phyloP scores from a whole-genome alignment of 1,139 yeast genomes.

The Suhomyces chickasaworum region DNA sequence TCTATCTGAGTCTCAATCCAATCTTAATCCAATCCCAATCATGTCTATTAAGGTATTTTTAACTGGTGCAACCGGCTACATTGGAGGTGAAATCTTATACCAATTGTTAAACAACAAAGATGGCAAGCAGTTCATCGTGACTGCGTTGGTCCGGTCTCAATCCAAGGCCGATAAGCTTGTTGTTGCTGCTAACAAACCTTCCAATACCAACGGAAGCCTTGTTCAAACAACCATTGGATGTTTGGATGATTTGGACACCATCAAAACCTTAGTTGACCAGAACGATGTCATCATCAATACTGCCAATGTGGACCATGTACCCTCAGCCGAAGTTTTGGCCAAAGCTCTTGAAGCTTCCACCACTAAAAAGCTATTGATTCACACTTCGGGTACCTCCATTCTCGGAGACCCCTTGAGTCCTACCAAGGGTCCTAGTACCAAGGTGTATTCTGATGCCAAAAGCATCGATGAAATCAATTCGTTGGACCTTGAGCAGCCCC shows the following conservation, averaged over 20 bases:
- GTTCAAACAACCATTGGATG: slow-evolving; percentile 24
- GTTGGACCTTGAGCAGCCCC: slow-evolving; percentile 36
- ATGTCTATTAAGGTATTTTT: slow-evolving; percentile 11
- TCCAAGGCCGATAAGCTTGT: slow-evolving; percentile 27
- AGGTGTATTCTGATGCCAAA: slow-evolving; percentile 32
- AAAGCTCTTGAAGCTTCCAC: slow-evolving; percentile 16
- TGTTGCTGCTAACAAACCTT: slow-evolving; percentile 13
- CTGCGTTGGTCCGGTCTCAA: slow-evolving; percentile 30
- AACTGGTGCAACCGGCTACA: slow-evolving; percentile 40
- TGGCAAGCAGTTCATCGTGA: slow-evolving; percentile 19
- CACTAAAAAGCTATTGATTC: slow-evolving; percentile 30
- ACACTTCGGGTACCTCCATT: slow-evolving; percentile 44
- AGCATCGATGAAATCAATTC: slow-evolving; percentile 32
- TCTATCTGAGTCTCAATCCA: no score
- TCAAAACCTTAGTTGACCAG: slow-evolving; percentile 23
- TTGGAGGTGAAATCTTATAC: slow-evolving; percentile 31
- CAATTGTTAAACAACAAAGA: slow-evolving; percentile 23
- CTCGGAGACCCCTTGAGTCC: slow-evolving; percentile 29
- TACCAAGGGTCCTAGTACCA: slow-evolving; percentile 24
- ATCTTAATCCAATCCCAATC: neutral
- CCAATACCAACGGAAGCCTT: slow-evolving; percentile 20
- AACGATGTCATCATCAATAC: slow-evolving; percentile 39
- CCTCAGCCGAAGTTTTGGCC: slow-evolving; percentile 30
- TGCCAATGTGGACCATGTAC: slow-evolving; percentile 40
- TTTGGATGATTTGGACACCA: slow-evolving; percentile 25